These are phyloP conservation scores for Ophiosphaerella narmari DNA, from an alignment of 2,329 filamentous ascomycete genomes.

Conservation along the genomic window DNA sequence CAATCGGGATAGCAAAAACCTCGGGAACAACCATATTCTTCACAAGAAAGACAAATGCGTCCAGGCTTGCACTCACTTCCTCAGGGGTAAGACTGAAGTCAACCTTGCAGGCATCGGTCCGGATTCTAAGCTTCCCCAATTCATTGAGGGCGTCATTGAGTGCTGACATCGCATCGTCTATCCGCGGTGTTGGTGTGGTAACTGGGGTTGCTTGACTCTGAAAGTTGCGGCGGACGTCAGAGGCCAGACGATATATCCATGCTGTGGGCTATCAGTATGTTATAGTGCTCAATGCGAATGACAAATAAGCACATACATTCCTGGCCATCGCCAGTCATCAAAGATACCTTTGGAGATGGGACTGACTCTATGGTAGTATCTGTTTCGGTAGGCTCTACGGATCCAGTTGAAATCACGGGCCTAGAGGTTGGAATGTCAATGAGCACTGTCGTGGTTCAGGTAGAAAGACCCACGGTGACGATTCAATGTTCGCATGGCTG, in stretches of 20 bases:
- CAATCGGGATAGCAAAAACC: constrained; percentile 13
- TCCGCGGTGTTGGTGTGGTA: constrained; percentile 21
- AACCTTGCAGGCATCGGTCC: constrained; percentile 14
- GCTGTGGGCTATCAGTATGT: constrained; percentile 11
- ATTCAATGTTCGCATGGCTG: not conserved
- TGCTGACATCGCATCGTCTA: constrained; percentile 33
- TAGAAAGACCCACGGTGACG: constrained; percentile 6
- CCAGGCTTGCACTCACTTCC: constrained; percentile 25
- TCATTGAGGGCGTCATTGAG: constrained; percentile 34
- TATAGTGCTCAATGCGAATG: not conserved
- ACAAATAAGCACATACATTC: constrained; percentile 19
- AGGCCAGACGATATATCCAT: constrained; percentile 38
- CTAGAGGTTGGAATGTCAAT: not conserved
- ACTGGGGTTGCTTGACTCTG: constrained; percentile 25
- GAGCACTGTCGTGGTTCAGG: not conserved
- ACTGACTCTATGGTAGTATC: not conserved
- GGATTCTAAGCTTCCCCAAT: constrained; percentile 29
- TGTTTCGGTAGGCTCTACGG: not conserved
- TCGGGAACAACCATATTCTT: constrained; percentile 25
- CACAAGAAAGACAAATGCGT: constrained; percentile 23
- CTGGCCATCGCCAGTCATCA: constrained; percentile 22
- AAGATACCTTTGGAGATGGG: constrained; percentile 16
- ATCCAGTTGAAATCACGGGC: not conserved
- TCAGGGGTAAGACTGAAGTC: constrained; percentile 19
- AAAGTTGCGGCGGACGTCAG: constrained; percentile 28